Evolutionary conservation across 208 protist species (phyloP), one percentile per base, ranked within the genome.

Genomic region (Vickermania spadyakhi): DNA sequence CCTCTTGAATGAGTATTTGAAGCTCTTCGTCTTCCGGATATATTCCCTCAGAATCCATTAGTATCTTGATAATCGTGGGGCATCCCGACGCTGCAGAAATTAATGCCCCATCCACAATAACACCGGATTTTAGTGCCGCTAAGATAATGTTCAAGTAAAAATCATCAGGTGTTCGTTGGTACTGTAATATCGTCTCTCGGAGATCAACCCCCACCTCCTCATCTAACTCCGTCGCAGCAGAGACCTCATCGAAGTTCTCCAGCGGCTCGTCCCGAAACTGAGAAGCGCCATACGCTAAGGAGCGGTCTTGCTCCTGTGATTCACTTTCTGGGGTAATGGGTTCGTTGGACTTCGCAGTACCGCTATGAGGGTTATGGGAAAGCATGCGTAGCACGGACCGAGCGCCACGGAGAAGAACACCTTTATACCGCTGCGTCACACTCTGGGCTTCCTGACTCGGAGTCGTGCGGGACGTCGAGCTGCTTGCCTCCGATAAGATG

Each of bases 111-210:
- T 81, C 72, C 1, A 94, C 73, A 2, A 59, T 52, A 13, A 73
- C 72, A 28, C 70, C 77, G 49, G 70, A 68, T 61, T 82, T 77
- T 21, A 94, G 70, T 3, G 87, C 81, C n/a, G 81, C 87, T 31
- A 89, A 72, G 49, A 94, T 91, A 49, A 94, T 89, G 62, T 88
- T 84, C 66, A 87, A 75, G 58, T 86, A 89, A 7, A 89, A 69
- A 25, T 87, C 77, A 27, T 67, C 71, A 27, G 76, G 74, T 23
- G 81, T 89, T 28, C 83, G 70, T 52, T 73, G 70, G 58, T 88
- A 94, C 23, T 89, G 75, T 27, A 85, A 65, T 28, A 94, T 73
- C 2, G 73, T 79, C 52, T 89, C 76, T 13, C 75, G 73, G 26
- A 94, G 71, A 61, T 91, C 74, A n/a, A 94, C 66, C n/a, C 69